Conservation (phyloP, 345 rosid genomes). For the Camelina sativa region DNA sequence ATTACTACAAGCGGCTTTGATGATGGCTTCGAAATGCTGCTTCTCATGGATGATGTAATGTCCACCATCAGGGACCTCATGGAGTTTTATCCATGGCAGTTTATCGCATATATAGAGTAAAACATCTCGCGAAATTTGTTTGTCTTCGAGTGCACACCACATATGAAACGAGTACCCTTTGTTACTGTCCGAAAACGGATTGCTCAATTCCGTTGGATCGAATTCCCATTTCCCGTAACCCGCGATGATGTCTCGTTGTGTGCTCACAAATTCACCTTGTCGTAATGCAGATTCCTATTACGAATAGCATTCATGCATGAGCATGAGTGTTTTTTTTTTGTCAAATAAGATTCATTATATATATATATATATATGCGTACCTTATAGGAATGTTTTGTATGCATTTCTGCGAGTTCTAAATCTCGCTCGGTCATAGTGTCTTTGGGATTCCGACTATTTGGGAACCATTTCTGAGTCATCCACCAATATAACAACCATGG, state of each 20-base stretch:
- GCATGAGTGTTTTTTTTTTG: not conserved
- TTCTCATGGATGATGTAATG: slow-evolving; percentile 53
- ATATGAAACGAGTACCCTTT: slow-evolving; percentile 62
- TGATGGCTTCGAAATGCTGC: slow-evolving; percentile 30
- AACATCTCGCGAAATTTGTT: slow-evolving; percentile 55
- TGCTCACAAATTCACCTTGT: slow-evolving; percentile 71
- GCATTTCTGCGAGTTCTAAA: slow-evolving; percentile 49
- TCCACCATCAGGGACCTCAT: slow-evolving; percentile 68
- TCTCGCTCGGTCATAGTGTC: slow-evolving; percentile 50
- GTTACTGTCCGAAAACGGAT: slow-evolving; percentile 58
- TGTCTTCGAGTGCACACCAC: slow-evolving; percentile 74
- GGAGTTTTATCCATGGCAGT: slow-evolving; percentile 73
- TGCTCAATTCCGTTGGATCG: slow-evolving; percentile 60
- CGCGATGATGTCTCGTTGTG: slow-evolving; percentile 58
- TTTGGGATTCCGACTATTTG: slow-evolving; percentile 53
- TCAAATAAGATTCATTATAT: too few relatives aligned
- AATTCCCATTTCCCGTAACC: slow-evolving; percentile 76
- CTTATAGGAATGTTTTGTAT: slow-evolving; percentile 47
- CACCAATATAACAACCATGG: slow-evolving; percentile 90
- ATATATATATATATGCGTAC: too few relatives aligned
- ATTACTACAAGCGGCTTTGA: slow-evolving; percentile 35
- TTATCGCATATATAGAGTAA: slow-evolving; percentile 57
- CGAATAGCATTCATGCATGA: not conserved
- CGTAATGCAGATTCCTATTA: slow-evolving; percentile 57
- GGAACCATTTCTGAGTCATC: slow-evolving; percentile 89